phyloP scores from a whole-genome alignment of 1,139 yeast species.

The Magnusiomyces clavatus region DNA sequence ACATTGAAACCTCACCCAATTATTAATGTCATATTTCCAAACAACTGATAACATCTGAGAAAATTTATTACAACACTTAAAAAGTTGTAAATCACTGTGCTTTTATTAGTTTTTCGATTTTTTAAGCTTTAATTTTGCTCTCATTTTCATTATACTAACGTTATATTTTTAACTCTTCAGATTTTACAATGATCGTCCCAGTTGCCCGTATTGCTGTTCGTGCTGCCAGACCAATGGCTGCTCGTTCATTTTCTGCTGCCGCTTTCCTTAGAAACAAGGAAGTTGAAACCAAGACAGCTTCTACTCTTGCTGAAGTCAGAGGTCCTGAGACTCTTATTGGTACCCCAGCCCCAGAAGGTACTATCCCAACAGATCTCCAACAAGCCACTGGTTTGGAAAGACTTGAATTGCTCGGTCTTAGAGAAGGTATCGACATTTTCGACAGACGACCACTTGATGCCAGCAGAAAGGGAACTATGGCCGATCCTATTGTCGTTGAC shows the following conservation, averaged over 20 bases:
- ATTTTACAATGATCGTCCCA: slow-evolving; percentile 16
- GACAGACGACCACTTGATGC: slow-evolving; percentile 84
- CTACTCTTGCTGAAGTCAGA: slow-evolving; percentile 64
- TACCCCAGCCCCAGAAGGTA: slow-evolving; percentile 76
- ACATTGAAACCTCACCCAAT: no score
- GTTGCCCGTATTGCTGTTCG: slow-evolving; percentile 19
- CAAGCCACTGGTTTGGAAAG: slow-evolving; percentile 99
- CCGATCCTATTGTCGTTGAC: slow-evolving; percentile 81
- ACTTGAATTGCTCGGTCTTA: slow-evolving; percentile 87
- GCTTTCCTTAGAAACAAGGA: slow-evolving; percentile 18
- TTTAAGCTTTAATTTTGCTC: no score
- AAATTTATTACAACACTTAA: background rate
- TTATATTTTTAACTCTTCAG: background rate
- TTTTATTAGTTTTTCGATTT: no score
- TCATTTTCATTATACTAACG: background rate
- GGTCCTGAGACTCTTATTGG: slow-evolving; percentile 81
- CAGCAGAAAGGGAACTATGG: slow-evolving; percentile 82
- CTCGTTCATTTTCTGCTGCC: slow-evolving; percentile 17
- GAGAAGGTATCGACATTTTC: slow-evolving; percentile 93
- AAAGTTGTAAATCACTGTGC: background rate
- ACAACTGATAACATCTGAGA: background rate
- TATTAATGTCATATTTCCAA: no score
- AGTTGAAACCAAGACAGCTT: slow-evolving; percentile 50
- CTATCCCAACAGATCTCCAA: slow-evolving; percentile 86
- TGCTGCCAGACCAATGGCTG: slow-evolving; percentile 16